Evolutionary conservation across 495 filamentous ascomycete genomes (phyloP), one percentile per base, ranked within the genome.

Genomic region (Penicillium mononematosum): DNA sequence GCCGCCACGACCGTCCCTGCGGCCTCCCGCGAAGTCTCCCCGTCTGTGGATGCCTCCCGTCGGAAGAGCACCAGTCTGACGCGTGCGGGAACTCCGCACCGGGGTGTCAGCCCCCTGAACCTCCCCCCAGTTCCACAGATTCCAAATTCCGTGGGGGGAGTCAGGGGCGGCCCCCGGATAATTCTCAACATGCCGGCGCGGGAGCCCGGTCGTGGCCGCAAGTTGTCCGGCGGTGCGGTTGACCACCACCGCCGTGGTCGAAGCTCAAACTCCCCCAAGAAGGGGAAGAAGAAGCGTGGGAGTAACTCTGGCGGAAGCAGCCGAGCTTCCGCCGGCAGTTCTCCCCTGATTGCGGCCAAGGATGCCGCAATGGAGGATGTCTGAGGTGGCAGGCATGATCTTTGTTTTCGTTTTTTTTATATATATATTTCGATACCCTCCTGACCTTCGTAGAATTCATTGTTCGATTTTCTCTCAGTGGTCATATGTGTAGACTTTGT

Each of bases 41-140:
- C 50, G 5, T 53, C 50, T 7, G 25, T 53, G 5, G 50, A 24
- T 19, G 50, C 50, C 34, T 29, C 50, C 24, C 50, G 50, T 6
- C 39, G 50, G 11, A 53, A 43, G 50, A 48, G 36, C 49, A 39
- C 36, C 36, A 19, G 20, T 4, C 16, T 38, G 36, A 25, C 36
- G 17, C 45, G 45, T 1, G 27, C 49, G 14, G 34, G 12, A 5
- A 53, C 50, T 17, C 50, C 50, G 8, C 50, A 22, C 39, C 38
- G 39, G 38, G 50, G 36, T 11, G 12, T 19, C 5, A 53, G 38
- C 17, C 50, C 50, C 16, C 22, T n/a, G 5, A 4, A 11, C 14
- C 49, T 16, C 22, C 34, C 48, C 34, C 49, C 49, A 5, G 49
- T 51, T 10, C 49, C 49, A 8, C 19, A 39, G 20, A 12, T 41